A percentile compares a stretch with the other conserved stretches of the same genome.
Evolutionary conservation across 805 yeast genomes (phyloP).

Genomic region (Kazachstania psychrophila): DNA sequence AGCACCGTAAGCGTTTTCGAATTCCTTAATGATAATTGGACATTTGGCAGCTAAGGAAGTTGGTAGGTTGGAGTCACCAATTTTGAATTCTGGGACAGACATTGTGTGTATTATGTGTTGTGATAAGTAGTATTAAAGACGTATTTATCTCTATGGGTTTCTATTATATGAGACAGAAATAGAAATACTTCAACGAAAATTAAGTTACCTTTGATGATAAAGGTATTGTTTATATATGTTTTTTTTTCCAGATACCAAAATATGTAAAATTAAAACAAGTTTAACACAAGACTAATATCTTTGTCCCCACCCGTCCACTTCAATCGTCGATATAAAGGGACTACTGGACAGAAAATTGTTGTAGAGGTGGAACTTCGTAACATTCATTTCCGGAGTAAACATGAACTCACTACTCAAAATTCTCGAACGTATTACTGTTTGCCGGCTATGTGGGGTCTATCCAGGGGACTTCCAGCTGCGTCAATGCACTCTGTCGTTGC

Average conservation of each 20-base stretch:
- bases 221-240: neutral
- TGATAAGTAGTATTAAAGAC: neutral
- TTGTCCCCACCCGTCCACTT: too few species aligned
- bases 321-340: too few species aligned
- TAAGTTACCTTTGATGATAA: neutral
- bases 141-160: neutral
- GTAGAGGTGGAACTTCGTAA: too few species aligned
- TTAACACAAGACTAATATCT: too few species aligned
- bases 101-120: conserved; percentile 1
- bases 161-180: neutral
- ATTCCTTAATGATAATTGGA: conserved; percentile 8
- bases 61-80: conserved; percentile 7
- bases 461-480: too few species aligned
- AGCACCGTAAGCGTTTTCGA: conserved; percentile 26
- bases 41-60: conserved; percentile 8
- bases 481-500: too few species aligned
- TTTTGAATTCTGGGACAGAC: conserved; percentile 12
- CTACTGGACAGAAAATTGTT: too few species aligned
- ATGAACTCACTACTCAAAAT: too few species aligned
- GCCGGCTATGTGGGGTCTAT: too few species aligned
- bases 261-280: too few species aligned
- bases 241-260: neutral
- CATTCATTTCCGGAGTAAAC: too few species aligned
- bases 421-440: too few species aligned
- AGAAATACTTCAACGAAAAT: neutral